Evolutionary conservation across 2,329 filamentous ascomycete species (phyloP).

Genomic region (Pseudogymnoascus sp.): DNA sequence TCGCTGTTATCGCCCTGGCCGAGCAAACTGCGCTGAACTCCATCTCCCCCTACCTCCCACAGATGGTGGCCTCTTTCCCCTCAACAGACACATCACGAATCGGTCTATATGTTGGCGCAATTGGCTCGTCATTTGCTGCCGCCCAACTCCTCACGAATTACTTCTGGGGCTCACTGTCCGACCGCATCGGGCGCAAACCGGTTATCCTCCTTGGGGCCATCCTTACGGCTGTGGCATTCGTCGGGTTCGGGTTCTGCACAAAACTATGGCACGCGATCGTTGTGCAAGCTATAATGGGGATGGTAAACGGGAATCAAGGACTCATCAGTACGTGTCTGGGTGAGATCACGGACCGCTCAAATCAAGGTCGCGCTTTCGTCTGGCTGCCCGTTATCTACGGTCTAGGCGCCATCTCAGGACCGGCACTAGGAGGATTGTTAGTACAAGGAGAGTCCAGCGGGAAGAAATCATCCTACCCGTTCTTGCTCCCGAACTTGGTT

Average conservation of each 20-base stretch:
- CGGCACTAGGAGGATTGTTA: conserved; percentile 78
- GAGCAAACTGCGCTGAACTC: conserved; percentile 97
- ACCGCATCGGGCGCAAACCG: conserved; percentile 71
- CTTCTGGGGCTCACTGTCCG: conserved; percentile 78
- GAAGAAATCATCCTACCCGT: conserved; percentile 59
- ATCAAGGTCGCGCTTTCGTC: conserved; percentile 87
- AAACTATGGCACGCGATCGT: conserved; percentile 75
- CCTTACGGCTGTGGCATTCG: conserved; percentile 72
- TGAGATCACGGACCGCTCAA: conserved; percentile 89
- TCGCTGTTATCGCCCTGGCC: conserved; percentile 80
- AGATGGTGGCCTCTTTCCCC: conserved; percentile 82
- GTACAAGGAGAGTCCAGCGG: conserved; percentile 46
- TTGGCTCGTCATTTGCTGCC: conserved; percentile 84
- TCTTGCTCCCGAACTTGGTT: conserved; percentile 74
- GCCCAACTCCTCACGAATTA: conserved; percentile 91
- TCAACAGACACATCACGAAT: conserved; percentile 63
- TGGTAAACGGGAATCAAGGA: conserved; percentile 91
- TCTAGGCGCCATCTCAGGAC: conserved; percentile 84
- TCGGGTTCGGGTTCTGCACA: conserved; percentile 77
- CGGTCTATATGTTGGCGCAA: conserved; percentile 80
- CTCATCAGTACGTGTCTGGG: conserved; percentile 89
- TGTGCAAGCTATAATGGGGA: conserved; percentile 82
- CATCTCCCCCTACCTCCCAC: conserved; percentile 86
- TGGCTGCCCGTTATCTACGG: conserved; percentile 97
- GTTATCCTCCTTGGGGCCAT: conserved; percentile 74